Base-by-base conservation (phyloP, 352 stramenopile genomes). In the Pythium pyrilobum region DNA sequence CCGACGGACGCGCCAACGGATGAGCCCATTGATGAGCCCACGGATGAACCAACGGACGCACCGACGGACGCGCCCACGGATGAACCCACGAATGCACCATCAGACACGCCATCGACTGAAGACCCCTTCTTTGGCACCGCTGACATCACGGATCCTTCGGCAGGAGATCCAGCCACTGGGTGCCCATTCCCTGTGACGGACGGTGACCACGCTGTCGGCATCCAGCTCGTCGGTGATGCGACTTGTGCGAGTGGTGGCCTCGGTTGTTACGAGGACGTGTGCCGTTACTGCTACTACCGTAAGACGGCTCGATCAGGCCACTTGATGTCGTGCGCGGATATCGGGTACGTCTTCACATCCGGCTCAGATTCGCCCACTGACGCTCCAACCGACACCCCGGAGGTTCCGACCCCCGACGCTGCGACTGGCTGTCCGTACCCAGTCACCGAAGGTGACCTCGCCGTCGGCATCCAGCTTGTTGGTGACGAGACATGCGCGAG, bases 241-340 rank as follows among this genome's bases (percentile, higher is more conserved):
- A 42, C 56, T 9, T 77, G 68, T 15, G 45, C 31, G 23, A 42
- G 16, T 21, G 68, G 68, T 39, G 68, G 68, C 1, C 54, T 77
- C 23, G 69, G 69, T 1, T 77, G 69, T 48, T 71, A 62, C 57
- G 65, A 58, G 42, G 48, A 64, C 36, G 52, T 63, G 38, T 77
- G 69, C 46, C 66, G 69, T 20, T 72, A 50, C 16, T 77, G 69
- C 57, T 74, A 72, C 42, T n/a, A 60, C n/a, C 13, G 61, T 1
- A 59, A 69, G 16, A 70, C 65, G 0, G 56, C 63, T 13, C 54
- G n/a, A 50, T 77, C 69, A 12, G 37, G 54, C 8, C 18, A 56
- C 3, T 62, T 72, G 10, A 43, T 59, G n/a, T 60, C 61, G 25
- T 77, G 69, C 44, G 50, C 56, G 7, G 37, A 23, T 16, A 55